Percentiles rank a stretch among this genome's conserved stretches.
These are phyloP conservation scores for Ophiostoma novo-ulmi DNA, from an alignment of 2,329 filamentous ascomycete species.

Conservation along the genomic window DNA sequence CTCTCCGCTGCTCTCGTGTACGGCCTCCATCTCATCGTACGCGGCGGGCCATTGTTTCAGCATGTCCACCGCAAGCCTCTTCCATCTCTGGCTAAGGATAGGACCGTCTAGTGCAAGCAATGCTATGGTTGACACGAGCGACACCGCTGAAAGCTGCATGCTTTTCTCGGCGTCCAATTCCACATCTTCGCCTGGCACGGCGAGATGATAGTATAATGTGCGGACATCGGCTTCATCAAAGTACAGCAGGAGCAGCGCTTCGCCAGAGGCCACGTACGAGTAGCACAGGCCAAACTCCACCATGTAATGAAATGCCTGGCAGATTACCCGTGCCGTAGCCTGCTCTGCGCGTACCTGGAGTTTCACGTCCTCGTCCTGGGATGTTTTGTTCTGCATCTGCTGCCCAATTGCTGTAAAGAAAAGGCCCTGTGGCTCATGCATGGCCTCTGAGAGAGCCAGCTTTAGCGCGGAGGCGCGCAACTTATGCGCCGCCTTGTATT, in stretches of 20 bases:
- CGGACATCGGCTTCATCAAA: neutral
- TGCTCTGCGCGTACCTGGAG: neutral
- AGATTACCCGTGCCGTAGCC: neutral
- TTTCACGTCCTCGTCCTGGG: neutral
- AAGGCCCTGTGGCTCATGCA: neutral
- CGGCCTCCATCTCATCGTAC: neutral
- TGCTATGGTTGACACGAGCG: neutral
- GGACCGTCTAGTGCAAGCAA: neutral
- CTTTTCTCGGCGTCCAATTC: neutral
- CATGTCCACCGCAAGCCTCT: neutral
- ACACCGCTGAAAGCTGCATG: neutral
- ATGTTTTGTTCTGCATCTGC: neutral
- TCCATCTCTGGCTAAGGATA: slow-evolving; percentile 7
- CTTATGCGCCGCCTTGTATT: slow-evolving; percentile 23
- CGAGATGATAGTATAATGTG: neutral
- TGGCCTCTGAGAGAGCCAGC: neutral
- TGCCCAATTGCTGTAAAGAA: neutral
- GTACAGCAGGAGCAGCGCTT: neutral
- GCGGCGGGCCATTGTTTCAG: neutral
- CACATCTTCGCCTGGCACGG: neutral
- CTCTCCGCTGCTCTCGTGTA: neutral
- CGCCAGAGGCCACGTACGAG: neutral
- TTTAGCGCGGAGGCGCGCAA: slow-evolving; percentile 13
- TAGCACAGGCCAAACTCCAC: neutral
- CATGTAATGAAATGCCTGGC: neutral